Evolutionary conservation across 2,329 filamentous ascomycete genomes (phyloP).

Genomic region (Pseudocercospora musae): DNA sequence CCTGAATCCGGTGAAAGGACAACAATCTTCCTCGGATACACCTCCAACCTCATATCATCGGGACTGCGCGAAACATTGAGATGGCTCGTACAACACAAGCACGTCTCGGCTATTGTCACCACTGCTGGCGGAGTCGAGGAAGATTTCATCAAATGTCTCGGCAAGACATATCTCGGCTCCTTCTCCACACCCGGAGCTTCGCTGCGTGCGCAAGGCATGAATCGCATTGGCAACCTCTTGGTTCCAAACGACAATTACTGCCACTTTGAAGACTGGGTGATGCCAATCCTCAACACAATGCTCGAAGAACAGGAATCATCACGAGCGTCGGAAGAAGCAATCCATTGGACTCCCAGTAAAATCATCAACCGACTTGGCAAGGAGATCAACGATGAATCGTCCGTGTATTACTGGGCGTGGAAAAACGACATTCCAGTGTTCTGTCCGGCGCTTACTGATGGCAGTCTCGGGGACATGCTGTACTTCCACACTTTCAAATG

Average conservation of each 20-base stretch:
- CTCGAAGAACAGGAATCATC: conserved; percentile 86
- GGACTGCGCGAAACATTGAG: conserved; percentile 87
- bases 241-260: conserved; percentile 98
- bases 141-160: conserved; percentile 97
- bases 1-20: conserved; percentile 74
- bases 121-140: conserved; percentile 95
- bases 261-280: conserved; percentile 94
- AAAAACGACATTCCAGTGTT: conserved; percentile 97
- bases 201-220: conserved; percentile 80
- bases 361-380: conserved; percentile 85
- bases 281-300: conserved; percentile 93
- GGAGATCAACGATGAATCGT: conserved; percentile 89
- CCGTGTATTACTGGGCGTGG: conserved; percentile 95
- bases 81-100: conserved; percentile 87
- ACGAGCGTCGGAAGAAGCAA: conserved; percentile 57
- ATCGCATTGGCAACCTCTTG: conserved; percentile 91
- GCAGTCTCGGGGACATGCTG: conserved; percentile 93
- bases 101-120: conserved; percentile 90
- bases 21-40: conserved; percentile 96
- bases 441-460: conserved; percentile 92
- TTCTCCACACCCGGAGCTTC: conserved; percentile 75
- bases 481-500: conserved; percentile 97
- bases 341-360: conserved; percentile 92
- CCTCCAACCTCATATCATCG: conserved; percentile 95
- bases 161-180: conserved; percentile 84